Evolutionary conservation across 352 stramenopile species (phyloP), one percentile per base, ranked within the genome.

Genomic region (Pythium monospermum): DNA sequence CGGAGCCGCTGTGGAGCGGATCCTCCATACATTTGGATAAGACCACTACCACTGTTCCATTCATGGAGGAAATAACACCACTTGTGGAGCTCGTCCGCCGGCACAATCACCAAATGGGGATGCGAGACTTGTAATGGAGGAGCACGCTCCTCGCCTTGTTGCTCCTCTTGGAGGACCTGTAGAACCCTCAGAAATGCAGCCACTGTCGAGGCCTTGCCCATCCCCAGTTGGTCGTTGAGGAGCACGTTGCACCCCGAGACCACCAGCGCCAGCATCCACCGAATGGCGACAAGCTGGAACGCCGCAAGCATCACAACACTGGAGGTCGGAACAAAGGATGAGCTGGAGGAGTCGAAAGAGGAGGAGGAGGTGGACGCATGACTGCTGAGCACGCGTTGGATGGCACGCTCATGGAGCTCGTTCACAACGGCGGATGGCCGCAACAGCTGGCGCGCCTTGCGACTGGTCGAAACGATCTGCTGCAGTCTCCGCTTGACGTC

Each of bases 201-300:
- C 22, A 92, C 72, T 2, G 77, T 89, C 6, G 74, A 69, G 8
- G 80, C 76, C 49, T 94, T 92, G n/a, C 83, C 85, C 70, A 93
- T 91, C 18, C 85, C 85, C 8, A 92, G 55, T 33, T 95, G 83
- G 37, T 95, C 85, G 53, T 93, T 93, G 30, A 95, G 41, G 45
- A 95, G 64, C 27, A 88, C 65, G 53, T 92, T 90, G 18, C 80
- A 64, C 0, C 70, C 73, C 21, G 59, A 70, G 8, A 71, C 70
- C 33, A 76, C 86, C 42, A 95, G 66, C 32, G 85, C 71, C 16
- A 89, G 40, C 76, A 95, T 91, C 77, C 84, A 95, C 18, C 75
- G 73, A 16, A 95, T 57, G 5, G 85, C 83, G 22, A 83, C 40
- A 22, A 90, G 47, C 52, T 95, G 85, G 55, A 94, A 93, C 4